Base-by-base conservation (phyloP, 805 yeast genomes). In the Dipodascopsis uninucleata region DNA sequence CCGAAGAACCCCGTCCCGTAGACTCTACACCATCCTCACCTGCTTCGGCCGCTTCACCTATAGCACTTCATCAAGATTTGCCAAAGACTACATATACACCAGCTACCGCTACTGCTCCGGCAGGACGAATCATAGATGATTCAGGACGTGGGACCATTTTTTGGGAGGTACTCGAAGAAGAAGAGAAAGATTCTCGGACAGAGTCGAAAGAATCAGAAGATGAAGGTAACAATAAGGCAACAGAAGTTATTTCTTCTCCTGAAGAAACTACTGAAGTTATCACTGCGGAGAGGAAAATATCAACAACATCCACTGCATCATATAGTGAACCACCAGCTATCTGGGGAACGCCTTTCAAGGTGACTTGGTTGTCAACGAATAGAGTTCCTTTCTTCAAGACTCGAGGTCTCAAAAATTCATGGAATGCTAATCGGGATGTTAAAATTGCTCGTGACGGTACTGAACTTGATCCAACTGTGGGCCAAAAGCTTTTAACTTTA, bases 371-470 rank as follows among this genome's bases (percentile, higher is more conserved):
- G 2, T 58, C 66, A n/a, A 39, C 62, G 2, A 42, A 41, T 10
- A 52, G 55, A 23, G 57, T 68, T 24, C 58, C 67, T 16, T 69
- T 68, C 49, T 44, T 50, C 25, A 55, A 55, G 28, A 62, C 69
- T 1, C 51, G 58, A 31, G 61, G 62, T 36, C 49, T 69, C 23
- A 60, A 58, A 17, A 68, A 69, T 52, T 55, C 67, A 2, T 57
- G 62, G 45, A 69, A 69, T 47, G 56, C 58, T 26, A 61, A 66
- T 52, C 61, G 64, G 40, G 69, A 67, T n/a, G 63, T 69, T 34
- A 68, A 68, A 43, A 61, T 69, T 17, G 72, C 72, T 2, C 58
- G 72, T 22, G 73, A 68, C 36, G 72, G 72, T 4, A 69, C 72
- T 1, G 72, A 70, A 49, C 56, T 68, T 25, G 70, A 66, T 39